Base-by-base conservation (phyloP, 495 filamentous ascomycete species). In the Penicillium maclennaniae region DNA sequence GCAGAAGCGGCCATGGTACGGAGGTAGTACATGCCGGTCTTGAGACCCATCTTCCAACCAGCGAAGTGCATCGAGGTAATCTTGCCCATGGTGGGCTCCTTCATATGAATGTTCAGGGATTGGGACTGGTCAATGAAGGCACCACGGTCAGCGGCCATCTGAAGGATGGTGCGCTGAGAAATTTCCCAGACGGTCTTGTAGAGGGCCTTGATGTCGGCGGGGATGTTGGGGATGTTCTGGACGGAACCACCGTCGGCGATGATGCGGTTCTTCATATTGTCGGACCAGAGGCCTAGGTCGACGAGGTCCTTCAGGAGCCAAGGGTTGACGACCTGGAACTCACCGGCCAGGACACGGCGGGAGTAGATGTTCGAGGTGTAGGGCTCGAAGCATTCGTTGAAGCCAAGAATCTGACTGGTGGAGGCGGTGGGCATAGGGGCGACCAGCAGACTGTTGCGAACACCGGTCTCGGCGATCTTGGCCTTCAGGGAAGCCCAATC, bases 101-200 rank as follows among this genome's bases (percentile, higher is more conserved):
- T 95, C 81, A 98, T 87, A 77, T 98, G 93, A 60, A 98, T 98
- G 79, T 98, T 98, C 60, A 98, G 83, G 15, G 92, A 97, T 72
- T 98, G 93, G 27, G 91, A 96, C 79, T 98, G 93, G 65, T 98
- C 93, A 68, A 98, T 96, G 77, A 88, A 98, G 31, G 93, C 93
- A 69, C 93, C 93, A 69, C 93, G 91, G 69, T 98, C 93, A 45
- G 93, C 93, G 48, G 93, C 91, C 92, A 98, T 97, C 77, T 97
- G 87, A 36, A 98, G 81, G 59, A 98, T 90, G 28, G 82, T 88
- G 51, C 89, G 88, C 77, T 98, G 93, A n/a, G 89, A 92, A 59
- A 98, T 96, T 68, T 98, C 93, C 93, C 93, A 98, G 16, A 98
- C 93, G 20, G 93, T 98, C 83, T 98, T 98, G 83, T 98, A 98